Base-by-base conservation (phyloP, 306 rosid species). In the Astragalus glycyphyllos region DNA sequence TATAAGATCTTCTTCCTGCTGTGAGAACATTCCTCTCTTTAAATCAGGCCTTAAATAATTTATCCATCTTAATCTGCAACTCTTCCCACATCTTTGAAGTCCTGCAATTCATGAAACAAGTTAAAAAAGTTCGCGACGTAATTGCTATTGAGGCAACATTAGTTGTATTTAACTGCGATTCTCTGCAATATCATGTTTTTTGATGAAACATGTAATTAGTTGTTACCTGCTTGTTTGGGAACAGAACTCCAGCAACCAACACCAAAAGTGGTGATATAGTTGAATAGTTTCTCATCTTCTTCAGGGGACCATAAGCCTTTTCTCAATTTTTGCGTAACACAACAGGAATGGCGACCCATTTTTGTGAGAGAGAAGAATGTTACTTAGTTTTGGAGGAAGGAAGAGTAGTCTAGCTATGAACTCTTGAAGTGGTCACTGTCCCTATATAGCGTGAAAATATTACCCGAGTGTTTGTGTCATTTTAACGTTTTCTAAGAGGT, bases 201-300 rank as follows among this genome's bases (percentile, higher is more conserved):
- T 11, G 35, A 59, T 41, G 8, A 47, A 47, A 47, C 1, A 35
- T 35, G 45, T 40, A 40, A 40, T 4, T 20, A 2, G 31, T 11
- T 49, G 15, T 45, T 55, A 69, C 98, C 98, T 26, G 98, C 98
- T 55, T 81, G 92, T 80, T 92, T 92, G 0, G 98, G 98, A 50
- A 92, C 98, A 0, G 98, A 92, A 65, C 98, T 92, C 98, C 98
- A 92, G 83, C 98, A 92, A 5, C 98, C 98, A 77, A 92, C 94
- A 13, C 98, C 98, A 26, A 89, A 92, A 53, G 81, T 77, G 5
- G 96, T 86, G 58, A 92, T 89, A 85, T 92, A 80, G 71, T 92
- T 92, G 88, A 81, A 92, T n/a, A 92, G 94, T 64, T 92, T 92
- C 76, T 92, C 96, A 74, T 92, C 97, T 84, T 92, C 97, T 74